Evolutionary conservation across 306 rosid species (phyloP).

Genomic region (Dryas alaskensis): DNA sequence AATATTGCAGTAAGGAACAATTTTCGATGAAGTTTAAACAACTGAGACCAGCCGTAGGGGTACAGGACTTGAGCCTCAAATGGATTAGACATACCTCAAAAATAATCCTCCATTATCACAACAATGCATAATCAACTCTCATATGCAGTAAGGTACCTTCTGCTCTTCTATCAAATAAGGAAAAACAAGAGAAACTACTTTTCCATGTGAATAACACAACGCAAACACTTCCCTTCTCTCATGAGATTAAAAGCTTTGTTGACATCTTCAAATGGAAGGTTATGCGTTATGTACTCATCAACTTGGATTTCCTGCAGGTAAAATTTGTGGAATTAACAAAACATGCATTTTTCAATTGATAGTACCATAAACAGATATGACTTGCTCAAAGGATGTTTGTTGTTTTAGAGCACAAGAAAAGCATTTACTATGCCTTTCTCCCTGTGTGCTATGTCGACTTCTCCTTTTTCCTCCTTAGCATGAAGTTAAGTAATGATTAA

Average conservation of each 20-base stretch:
- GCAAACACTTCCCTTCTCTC: constrained; percentile 81
- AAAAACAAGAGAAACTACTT: constrained; percentile 19
- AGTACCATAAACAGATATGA: neutral
- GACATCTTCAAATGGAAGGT: constrained; percentile 66
- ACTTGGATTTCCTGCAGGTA: constrained; percentile 74
- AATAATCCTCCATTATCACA: neutral
- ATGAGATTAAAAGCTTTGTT: constrained; percentile 82
- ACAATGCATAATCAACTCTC: neutral
- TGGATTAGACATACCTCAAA: neutral
- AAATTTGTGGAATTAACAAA: neutral
- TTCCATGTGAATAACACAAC: constrained; percentile 87
- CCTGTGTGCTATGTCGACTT: no score
- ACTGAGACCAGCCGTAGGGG: no score
- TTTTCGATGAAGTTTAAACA: neutral
- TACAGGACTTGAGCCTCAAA: no score
- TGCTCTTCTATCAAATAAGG: neutral
- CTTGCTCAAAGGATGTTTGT: no score
- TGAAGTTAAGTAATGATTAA: no score
- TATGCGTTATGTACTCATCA: constrained; percentile 80
- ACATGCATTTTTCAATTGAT: neutral
- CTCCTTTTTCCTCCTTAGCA: no score
- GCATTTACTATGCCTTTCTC: no score
- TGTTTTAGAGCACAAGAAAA: no score
- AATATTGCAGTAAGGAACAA: neutral
- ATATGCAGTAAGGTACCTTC: neutral